Evolutionary conservation across 768 basidiomycete genomes (phyloP), one percentile per base, ranked within the genome.

Genomic region (Exidia glandulosa): DNA sequence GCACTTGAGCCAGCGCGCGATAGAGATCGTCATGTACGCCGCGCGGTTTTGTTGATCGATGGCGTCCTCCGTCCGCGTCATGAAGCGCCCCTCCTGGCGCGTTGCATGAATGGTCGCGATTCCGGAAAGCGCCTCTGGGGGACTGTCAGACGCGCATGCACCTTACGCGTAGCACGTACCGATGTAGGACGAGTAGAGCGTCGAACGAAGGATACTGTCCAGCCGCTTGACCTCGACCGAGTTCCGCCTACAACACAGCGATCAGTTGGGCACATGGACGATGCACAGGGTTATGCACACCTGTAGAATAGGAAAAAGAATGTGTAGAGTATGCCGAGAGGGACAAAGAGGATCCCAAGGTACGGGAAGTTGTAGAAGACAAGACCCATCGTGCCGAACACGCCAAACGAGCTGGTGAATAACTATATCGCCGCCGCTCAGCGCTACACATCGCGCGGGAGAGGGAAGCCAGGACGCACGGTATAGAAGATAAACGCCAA

Each of bases 301-400:
- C 84, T 76, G 65, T 87, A 86, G 65, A 79, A 87, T 16, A 78
- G 63, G 12, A 78, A 79, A 9, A 76, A 78, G 47, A 75, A 63
- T 67, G 79, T 81, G 67, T 85, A 86, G 12, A 84, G 65, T 14
- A 81, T 61, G 2, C 66, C 61, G 67, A 85, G 70, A 2, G 84
- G 84, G 0, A 74, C 73, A 64, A 86, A 85, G 32, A 84, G 73
- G 41, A 85, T 81, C 29, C 86, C 86, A 7, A 88, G 81, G 29
- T 77, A 78, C 0, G 87, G 85, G 68, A 85, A 84, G 3, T 79
- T 80, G 66, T 86, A 86, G 68, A 86, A 85, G 1, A 86, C 83
- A 7, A 86, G 70, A 2, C 71, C 83, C 23, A 80, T 72, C 0
- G 81, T 81, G 19, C 83, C 84, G 29, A 83, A 59, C 36, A 86